Evolutionary conservation across 441 rosid species (phyloP).

Genomic region (Adansonia gregorii): DNA sequence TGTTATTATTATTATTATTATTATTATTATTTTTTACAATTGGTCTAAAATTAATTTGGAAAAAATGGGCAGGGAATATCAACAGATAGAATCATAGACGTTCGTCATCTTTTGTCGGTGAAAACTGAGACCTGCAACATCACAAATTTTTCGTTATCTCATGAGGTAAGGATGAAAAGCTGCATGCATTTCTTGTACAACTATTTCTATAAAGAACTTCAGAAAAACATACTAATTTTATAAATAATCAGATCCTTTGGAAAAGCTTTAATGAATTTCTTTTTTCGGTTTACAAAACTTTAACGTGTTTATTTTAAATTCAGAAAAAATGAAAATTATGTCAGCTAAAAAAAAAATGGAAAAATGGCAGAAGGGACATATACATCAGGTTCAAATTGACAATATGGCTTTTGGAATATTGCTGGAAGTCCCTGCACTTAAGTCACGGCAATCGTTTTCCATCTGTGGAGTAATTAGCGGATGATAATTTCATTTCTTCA

Average conservation of each 20-base stretch:
- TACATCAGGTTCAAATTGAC: neutral
- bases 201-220: neutral
- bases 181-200: neutral
- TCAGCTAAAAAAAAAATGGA: no score
- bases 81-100: constrained; percentile 73
- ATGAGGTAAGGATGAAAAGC: constrained; percentile 51
- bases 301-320: neutral
- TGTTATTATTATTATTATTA: neutral
- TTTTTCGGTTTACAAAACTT: no score
- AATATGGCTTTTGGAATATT: constrained; percentile 6
- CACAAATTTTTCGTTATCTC: constrained; percentile 65
- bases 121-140: constrained; percentile 58
- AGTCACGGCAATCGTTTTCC: constrained; percentile 12
- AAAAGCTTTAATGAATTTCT: no score
- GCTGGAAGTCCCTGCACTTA: neutral
- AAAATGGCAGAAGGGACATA: neutral
- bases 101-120: constrained; percentile 63
- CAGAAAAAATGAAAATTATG: no score
- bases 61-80: constrained; percentile 63
- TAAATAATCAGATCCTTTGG: neutral
- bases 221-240: neutral
- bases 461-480: neutral
- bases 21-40: neutral
- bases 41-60: constrained; percentile 5
- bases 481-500: neutral